A percentile compares a stretch with the other conserved stretches of the same genome.
Conservation (phyloP, 129 eudicot genomes). For the Tagetes patula region DNA sequence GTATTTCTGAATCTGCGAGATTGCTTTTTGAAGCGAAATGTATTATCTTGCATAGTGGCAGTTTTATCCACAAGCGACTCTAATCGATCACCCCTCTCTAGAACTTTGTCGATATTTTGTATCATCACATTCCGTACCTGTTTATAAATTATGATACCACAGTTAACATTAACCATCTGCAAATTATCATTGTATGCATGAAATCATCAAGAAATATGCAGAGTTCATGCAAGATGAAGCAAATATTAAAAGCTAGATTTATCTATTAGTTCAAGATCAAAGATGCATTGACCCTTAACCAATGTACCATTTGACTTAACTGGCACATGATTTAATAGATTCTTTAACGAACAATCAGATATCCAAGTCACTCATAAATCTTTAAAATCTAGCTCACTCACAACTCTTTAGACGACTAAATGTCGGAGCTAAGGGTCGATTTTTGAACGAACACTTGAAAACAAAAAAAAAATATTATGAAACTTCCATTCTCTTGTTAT, state of each 20-base stretch:
- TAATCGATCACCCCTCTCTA: conserved; percentile 91
- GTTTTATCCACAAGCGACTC: conserved; percentile 90
- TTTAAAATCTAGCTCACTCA: not conserved
- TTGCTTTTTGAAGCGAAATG: conserved; percentile 85
- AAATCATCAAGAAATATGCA: conserved; percentile 10
- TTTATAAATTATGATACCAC: conserved; percentile 5
- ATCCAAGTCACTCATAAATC: not conserved
- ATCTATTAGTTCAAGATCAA: conserved; percentile 17
- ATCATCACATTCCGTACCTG: conserved; percentile 90
- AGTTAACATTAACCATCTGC: conserved; percentile 5
- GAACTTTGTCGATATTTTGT: conserved; percentile 86
- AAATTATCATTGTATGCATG: conserved; percentile 7
- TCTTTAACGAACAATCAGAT: not conserved
- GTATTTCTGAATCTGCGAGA: conserved; percentile 81
- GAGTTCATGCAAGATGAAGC: conserved; percentile 13
- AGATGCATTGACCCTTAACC: not conserved
- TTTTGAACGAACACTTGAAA: not conserved
- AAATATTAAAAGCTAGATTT: conserved; percentile 4
- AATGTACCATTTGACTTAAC: not conserved
- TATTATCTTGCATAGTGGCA: conserved; percentile 79
- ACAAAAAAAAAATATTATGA: not conserved
- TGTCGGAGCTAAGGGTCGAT: not conserved
- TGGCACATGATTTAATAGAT: not conserved
- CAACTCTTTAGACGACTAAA: not conserved
- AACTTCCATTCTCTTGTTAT: too few species aligned